These are phyloP conservation scores for Ensete glaucum DNA, from an alignment of 176 grass and related monocot species.

Conservation along the genomic window DNA sequence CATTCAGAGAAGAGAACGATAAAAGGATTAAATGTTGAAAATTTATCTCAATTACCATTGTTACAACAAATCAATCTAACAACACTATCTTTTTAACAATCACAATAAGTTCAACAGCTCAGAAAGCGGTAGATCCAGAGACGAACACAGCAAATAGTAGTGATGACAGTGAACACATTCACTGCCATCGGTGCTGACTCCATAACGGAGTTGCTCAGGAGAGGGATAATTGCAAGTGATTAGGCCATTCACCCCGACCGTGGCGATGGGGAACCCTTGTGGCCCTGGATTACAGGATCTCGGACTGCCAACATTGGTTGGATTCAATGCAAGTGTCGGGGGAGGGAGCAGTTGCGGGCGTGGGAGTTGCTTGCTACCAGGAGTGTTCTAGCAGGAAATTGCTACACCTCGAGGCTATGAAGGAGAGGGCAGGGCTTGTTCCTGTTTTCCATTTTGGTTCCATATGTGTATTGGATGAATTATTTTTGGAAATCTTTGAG, in stretches of 20 bases:
- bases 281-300: not conserved
- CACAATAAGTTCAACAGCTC: conserved; percentile 1
- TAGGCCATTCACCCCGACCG: not conserved
- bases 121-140: not conserved
- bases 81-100: too few relatives aligned
- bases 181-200: too few relatives aligned
- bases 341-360: not conserved
- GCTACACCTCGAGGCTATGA: not conserved
- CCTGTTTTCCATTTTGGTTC: too few relatives aligned
- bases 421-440: too few relatives aligned
- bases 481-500: too few relatives aligned
- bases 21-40: too few relatives aligned
- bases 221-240: not conserved
- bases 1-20: too few relatives aligned
- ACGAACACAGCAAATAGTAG: not conserved
- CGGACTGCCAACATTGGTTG: conserved; percentile 10
- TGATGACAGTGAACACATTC: not conserved
- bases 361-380: too few relatives aligned
- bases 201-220: conserved; percentile 6
- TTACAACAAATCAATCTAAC: too few relatives aligned
- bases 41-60: too few relatives aligned
- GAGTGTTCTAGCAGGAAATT: not conserved
- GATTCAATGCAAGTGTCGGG: conserved; percentile 9
- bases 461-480: too few relatives aligned
- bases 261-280: not conserved